phyloP scores from a whole-genome alignment of 2,329 filamentous ascomycete species.

The Capronia americana region DNA sequence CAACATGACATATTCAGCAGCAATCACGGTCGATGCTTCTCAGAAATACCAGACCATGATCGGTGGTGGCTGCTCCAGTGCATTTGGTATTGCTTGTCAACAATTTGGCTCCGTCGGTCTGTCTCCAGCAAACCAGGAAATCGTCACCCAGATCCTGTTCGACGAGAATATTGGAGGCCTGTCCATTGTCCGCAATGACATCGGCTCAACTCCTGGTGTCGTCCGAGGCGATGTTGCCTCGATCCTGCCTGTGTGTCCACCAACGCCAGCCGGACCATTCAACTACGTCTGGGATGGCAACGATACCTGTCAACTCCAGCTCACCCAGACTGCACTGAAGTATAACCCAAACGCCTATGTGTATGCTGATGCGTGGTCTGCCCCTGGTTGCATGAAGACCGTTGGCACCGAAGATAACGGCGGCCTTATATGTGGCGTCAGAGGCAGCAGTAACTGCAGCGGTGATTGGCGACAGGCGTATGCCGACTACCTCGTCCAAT shows the following conservation, averaged over 20 bases:
- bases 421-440: slow-evolving; percentile 56
- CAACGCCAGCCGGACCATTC: slow-evolving; percentile 50
- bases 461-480: slow-evolving; percentile 59
- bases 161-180: slow-evolving; percentile 47
- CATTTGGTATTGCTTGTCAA: slow-evolving; percentile 29
- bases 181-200: slow-evolving; percentile 59
- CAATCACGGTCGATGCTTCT: slow-evolving; percentile 21
- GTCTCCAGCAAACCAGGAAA: slow-evolving; percentile 24
- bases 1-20: slow-evolving; percentile 21
- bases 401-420: slow-evolving; percentile 54
- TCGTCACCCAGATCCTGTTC: slow-evolving; percentile 24
- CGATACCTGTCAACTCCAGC: slow-evolving; percentile 59
- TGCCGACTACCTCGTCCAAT: slow-evolving; percentile 57
- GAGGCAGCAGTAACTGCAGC: slow-evolving; percentile 47
- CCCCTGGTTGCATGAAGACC: slow-evolving; percentile 61
- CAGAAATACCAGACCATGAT: slow-evolving; percentile 30
- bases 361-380: slow-evolving; percentile 59
- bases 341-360: slow-evolving; percentile 49
- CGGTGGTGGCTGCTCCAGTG: slow-evolving; percentile 26
- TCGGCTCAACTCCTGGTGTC: slow-evolving; percentile 50
- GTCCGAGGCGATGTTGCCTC: slow-evolving; percentile 37
- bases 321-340: slow-evolving; percentile 56
- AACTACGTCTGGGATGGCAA: slow-evolving; percentile 56
- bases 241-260: slow-evolving; percentile 55
- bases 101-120: slow-evolving; percentile 37